phyloP scores from a whole-genome alignment of 805 yeast genomes.

The Maudiozyma pseudohumilis region DNA sequence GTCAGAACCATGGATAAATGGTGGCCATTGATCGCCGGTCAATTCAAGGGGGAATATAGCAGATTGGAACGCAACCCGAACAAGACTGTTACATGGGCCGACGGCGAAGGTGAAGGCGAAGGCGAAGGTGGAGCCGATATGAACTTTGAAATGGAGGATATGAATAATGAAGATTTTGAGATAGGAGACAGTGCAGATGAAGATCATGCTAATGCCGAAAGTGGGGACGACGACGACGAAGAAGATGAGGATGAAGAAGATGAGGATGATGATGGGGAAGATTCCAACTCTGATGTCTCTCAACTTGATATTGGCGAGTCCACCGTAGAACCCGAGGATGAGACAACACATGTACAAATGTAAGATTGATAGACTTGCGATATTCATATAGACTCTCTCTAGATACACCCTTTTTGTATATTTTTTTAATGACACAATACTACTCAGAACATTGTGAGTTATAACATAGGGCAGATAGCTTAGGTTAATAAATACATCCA shows the following conservation, averaged over 20 bases:
- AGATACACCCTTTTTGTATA: too few species aligned
- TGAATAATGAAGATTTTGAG: constrained; percentile 5
- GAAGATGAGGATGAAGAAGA: background rate
- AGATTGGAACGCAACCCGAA: constrained; percentile 1
- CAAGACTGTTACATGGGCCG: constrained; percentile 5
- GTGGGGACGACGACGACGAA: background rate
- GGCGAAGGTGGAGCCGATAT: background rate
- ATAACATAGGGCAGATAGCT: too few species aligned
- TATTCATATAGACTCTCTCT: too few species aligned
- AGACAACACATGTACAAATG: too few species aligned
- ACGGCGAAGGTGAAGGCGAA: too few species aligned
- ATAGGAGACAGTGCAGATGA: constrained; percentile 3
- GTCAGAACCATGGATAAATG: background rate
- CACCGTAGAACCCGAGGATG: background rate
- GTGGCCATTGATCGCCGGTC: background rate
- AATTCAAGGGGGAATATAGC: background rate
- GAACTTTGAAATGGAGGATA: constrained; percentile 4
- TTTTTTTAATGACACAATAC: too few species aligned
- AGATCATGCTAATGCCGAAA: background rate
- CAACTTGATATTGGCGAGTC: background rate
- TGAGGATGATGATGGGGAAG: background rate
- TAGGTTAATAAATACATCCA: too few species aligned
- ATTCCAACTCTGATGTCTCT: constrained; percentile 1
- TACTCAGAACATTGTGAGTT: too few species aligned
- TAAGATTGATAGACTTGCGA: too few species aligned